Conservation (phyloP, 768 basidiomycete genomes). For the Auricularia auricula-judae region DNA sequence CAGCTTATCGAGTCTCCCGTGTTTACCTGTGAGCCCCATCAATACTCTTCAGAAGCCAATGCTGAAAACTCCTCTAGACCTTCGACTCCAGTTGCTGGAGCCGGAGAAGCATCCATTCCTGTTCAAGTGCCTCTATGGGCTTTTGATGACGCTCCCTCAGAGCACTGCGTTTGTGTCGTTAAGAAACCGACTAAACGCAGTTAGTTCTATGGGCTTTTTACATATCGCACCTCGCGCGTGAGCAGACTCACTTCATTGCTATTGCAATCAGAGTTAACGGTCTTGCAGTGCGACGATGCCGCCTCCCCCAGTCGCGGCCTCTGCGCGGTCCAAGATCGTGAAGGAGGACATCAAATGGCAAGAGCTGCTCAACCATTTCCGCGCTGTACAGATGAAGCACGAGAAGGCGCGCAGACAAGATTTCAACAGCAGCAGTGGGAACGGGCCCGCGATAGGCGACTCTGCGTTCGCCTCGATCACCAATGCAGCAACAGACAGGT, state of each 20-base stretch:
- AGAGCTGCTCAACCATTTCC: conserved; percentile 87
- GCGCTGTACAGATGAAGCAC: conserved; percentile 77
- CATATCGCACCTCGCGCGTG: conserved; percentile 84
- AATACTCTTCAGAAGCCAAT: background rate
- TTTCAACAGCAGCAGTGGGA: conserved; percentile 48
- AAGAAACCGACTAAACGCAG: conserved; percentile 86
- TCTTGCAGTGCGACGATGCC: conserved; percentile 1
- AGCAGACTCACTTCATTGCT: conserved; percentile 17
- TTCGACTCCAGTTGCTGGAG: conserved; percentile 88
- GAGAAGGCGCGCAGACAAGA: conserved; percentile 82
- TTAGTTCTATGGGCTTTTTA: conserved; percentile 88
- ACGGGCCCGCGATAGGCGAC: conserved; percentile 39
- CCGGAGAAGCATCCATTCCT: conserved; percentile 94
- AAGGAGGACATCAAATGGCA: conserved; percentile 96
- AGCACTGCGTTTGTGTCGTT: conserved; percentile 93
- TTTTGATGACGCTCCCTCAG: conserved; percentile 95
- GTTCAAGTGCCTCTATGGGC: conserved; percentile 94
- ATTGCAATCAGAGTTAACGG: background rate
- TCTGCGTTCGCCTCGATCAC: conserved; percentile 29
- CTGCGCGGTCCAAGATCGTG: conserved; percentile 62
- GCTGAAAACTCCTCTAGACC: conserved; percentile 32
- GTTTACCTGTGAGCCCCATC: conserved; percentile 69
- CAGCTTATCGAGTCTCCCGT: conserved; percentile 97
- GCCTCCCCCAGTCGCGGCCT: conserved; percentile 19
- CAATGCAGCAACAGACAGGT: conserved; percentile 3